Conservation (phyloP, 768 basidiomycete genomes). For the Suillus spraguei region DNA sequence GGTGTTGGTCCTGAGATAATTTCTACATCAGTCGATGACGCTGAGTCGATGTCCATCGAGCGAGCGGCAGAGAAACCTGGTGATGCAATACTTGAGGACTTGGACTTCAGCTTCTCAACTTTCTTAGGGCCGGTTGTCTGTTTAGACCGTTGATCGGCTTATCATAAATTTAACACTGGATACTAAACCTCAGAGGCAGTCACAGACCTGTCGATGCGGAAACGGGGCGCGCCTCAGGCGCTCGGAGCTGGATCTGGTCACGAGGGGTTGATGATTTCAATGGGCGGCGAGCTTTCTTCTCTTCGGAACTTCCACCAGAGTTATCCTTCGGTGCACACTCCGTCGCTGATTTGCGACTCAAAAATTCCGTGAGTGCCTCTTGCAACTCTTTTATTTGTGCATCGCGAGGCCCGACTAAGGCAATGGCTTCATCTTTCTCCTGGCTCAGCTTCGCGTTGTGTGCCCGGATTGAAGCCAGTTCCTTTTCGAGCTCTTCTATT, state of each 20-base stretch:
- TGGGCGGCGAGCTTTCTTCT: not conserved
- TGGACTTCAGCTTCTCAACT: constrained; percentile 1
- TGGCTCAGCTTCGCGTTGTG: not conserved
- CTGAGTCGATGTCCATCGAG: constrained; percentile 4
- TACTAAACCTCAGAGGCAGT: not conserved
- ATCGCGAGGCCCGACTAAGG: constrained; percentile 1
- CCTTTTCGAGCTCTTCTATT: constrained; percentile 4
- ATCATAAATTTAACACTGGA: not conserved
- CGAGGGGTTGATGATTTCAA: not conserved
- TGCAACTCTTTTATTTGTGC: not conserved
- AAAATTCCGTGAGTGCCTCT: not conserved
- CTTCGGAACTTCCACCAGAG: not conserved
- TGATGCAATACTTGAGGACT: constrained; percentile 1
- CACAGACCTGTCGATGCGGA: not conserved
- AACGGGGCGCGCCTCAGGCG: not conserved
- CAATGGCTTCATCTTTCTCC: constrained; percentile 7
- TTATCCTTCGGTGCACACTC: not conserved
- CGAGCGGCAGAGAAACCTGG: not conserved
- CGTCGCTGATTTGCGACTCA: not conserved
- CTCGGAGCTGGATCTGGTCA: not conserved
- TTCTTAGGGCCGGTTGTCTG: not conserved
- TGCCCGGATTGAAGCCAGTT: not conserved
- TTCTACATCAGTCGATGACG: constrained; percentile 8
- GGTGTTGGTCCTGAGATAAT: not conserved
- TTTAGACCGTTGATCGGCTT: constrained; percentile 1